phyloP scores from a whole-genome alignment of 192 early-diverging fungal species.

The Mortierella alpina region DNA sequence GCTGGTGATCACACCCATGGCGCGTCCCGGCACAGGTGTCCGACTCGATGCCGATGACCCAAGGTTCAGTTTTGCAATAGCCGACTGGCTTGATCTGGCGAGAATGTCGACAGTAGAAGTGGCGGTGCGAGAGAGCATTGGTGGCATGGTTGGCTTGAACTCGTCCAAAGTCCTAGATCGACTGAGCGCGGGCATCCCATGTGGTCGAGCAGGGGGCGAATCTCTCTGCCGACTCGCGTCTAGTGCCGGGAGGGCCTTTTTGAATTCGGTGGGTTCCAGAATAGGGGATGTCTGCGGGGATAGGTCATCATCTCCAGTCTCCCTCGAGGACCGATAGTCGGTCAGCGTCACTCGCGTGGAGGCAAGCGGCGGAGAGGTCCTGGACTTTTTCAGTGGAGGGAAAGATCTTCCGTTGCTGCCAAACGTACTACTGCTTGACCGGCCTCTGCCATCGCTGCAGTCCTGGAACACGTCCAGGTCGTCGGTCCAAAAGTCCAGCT shows the following conservation, averaged over 20 bases:
- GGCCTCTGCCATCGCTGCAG: neutral
- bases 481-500: neutral
- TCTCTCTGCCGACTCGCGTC: neutral
- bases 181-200: slow-evolving; percentile 1
- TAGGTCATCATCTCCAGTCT: slow-evolving; percentile 5
- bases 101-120: slow-evolving; percentile 3
- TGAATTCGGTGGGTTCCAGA: slow-evolving; percentile 6
- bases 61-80: slow-evolving; percentile 26
- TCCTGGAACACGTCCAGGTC: neutral
- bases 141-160: neutral
- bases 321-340: slow-evolving; percentile 30
- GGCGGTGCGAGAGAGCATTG: neutral
- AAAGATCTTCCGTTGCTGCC: slow-evolving; percentile 4
- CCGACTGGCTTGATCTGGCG: slow-evolving; percentile 3
- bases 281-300: slow-evolving; percentile 26
- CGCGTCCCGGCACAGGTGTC: slow-evolving; percentile 6
- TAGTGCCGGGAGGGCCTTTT: neutral
- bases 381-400: slow-evolving; percentile 43
- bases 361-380: slow-evolving; percentile 22
- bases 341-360: slow-evolving; percentile 25
- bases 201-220: neutral
- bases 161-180: slow-evolving; percentile 32
- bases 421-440: neutral
- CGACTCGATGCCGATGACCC: neutral
- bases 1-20: slow-evolving; percentile 29